phyloP scores from a whole-genome alignment of 257 asterid genomes.

The Solanum boliviense region DNA sequence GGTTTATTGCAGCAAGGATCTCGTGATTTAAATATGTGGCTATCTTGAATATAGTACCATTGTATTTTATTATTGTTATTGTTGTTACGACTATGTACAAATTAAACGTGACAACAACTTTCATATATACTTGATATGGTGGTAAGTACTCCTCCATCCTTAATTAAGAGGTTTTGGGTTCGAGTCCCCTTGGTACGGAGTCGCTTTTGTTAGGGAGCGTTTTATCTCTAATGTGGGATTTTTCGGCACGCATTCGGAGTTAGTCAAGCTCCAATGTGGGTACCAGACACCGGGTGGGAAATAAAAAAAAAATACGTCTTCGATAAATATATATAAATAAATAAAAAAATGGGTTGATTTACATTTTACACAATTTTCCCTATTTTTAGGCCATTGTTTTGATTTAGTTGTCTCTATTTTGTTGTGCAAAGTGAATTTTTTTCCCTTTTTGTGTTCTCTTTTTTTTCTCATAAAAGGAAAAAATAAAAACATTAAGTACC shows the following conservation, averaged over 20 bases:
- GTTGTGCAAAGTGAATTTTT: neutral
- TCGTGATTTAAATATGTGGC: neutral
- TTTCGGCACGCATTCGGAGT: accelerated
- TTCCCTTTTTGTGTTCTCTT: neutral
- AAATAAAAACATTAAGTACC: neutral
- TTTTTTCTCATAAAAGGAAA: neutral
- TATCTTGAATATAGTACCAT: neutral
- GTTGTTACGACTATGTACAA: neutral
- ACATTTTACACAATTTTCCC: neutral
- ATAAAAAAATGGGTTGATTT: neutral
- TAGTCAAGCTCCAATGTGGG: too few species aligned
- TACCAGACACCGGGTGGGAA: too few species aligned
- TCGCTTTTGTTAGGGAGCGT: too few species aligned
- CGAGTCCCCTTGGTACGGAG: too few species aligned
- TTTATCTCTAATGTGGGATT: accelerated
- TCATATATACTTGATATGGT: neutral
- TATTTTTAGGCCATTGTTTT: neutral
- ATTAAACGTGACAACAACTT: neutral
- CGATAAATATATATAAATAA: too few species aligned
- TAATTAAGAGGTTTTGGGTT: too few species aligned
- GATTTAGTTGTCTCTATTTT: neutral
- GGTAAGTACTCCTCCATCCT: too few species aligned
- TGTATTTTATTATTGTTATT: neutral
- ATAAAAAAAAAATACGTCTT: neutral
- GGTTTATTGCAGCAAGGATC: neutral